These are phyloP conservation scores for Juncus inflexus DNA, from an alignment of 176 grass and related monocot genomes.

Conservation along the genomic window DNA sequence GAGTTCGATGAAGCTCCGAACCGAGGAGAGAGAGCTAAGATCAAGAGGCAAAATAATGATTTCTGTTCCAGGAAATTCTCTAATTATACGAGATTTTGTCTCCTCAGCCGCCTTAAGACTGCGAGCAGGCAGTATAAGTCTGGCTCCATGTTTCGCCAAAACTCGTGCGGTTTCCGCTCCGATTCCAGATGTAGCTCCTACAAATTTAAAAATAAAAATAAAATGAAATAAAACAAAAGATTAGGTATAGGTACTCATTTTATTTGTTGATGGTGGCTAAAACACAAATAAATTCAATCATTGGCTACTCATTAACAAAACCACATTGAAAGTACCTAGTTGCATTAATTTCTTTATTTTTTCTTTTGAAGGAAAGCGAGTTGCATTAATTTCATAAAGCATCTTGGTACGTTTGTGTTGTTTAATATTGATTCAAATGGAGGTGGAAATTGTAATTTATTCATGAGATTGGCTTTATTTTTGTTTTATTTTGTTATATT, in stretches of 20 bases:
- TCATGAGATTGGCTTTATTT: not conserved
- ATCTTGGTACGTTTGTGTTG: conserved; percentile 17
- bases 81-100: conserved; percentile 41
- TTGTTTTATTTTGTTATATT: conserved; percentile 5
- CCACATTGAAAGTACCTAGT: conserved; percentile 4
- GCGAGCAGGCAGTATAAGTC: conserved; percentile 76
- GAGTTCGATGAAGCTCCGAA: conserved; percentile 57
- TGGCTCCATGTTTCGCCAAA: conserved; percentile 65
- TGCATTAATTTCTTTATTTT: conserved; percentile 1
- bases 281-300: conserved; percentile 25
- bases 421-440: conserved; percentile 12
- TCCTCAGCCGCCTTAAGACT: conserved; percentile 90
- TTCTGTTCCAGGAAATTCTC: conserved; percentile 45
- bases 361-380: no score
- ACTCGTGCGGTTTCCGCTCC: conserved; percentile 79
- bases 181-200: conserved; percentile 89
- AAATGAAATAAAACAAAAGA: conserved; percentile 9
- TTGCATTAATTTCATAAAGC: conserved; percentile 20
- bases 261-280: conserved; percentile 16
- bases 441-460: conserved; percentile 3
- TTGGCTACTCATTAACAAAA: conserved; percentile 26
- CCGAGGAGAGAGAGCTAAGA: conserved; percentile 85
- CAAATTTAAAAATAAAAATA: conserved; percentile 1
- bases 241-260: conserved; percentile 11
- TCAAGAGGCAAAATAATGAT: conserved; percentile 83